A percentile compares a stretch with the other conserved stretches of the same genome.
These are phyloP conservation scores for Axilococcus clingmanii DNA, from an alignment of 139 green algal species.

Conservation along the genomic window DNA sequence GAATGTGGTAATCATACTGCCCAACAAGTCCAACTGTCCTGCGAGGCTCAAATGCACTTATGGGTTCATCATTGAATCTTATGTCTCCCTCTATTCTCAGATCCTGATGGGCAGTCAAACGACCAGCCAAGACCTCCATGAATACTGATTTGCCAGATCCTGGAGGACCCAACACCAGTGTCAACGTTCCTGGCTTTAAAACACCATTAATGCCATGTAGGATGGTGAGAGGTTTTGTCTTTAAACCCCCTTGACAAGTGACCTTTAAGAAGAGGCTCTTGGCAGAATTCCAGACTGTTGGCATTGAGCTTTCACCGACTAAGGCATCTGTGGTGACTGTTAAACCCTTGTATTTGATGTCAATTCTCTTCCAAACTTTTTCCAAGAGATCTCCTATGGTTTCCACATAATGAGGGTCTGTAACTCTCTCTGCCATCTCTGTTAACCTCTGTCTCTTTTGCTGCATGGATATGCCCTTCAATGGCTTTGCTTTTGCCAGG, in stretches of 20 bases:
- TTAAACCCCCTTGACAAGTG: constrained; percentile 9
- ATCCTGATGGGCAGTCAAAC: constrained; percentile 22
- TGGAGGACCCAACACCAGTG: constrained; percentile 57
- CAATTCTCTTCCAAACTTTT: constrained; percentile 18
- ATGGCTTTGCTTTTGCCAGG: no score
- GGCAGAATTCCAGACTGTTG: constrained; percentile 46
- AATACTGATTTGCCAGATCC: constrained; percentile 51
- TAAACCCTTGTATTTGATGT: constrained; percentile 55
- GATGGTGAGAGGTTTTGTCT: constrained; percentile 1
- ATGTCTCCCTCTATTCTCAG: constrained; percentile 29
- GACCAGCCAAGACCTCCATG: constrained; percentile 46
- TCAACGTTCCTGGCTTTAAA: constrained; percentile 24
- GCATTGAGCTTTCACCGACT: constrained; percentile 40
- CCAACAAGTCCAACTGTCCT: constrained; percentile 47
- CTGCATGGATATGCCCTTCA: no score
- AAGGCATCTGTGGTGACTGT: constrained; percentile 51
- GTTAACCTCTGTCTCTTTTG: no score
- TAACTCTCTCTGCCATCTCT: no score
- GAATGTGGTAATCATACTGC: constrained; percentile 62
- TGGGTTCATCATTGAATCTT: constrained; percentile 53
- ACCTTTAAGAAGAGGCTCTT: constrained; percentile 23
- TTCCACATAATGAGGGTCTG: no score
- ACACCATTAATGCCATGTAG: constrained; percentile 20
- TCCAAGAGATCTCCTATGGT: no score
- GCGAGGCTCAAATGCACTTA: constrained; percentile 43